Evolutionary conservation across 2,329 filamentous ascomycete species (phyloP), one percentile per base, ranked within the genome.

Genomic region (Fusarium anthophilum): DNA sequence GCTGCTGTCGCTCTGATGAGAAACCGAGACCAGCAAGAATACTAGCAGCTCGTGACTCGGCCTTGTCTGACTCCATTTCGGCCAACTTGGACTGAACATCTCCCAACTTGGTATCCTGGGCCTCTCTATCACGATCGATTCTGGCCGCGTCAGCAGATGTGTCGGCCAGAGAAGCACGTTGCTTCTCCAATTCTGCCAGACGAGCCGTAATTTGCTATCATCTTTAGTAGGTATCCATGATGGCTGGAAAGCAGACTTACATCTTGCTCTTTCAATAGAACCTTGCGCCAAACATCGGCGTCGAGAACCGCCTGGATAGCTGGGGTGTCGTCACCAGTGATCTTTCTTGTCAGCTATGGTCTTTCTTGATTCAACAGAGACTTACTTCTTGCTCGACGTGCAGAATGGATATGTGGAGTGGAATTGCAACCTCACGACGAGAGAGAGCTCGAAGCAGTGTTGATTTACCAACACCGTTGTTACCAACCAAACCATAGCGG

Each of bases 51-150:
- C 96, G 90, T 73, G 96, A 93, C 81, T 99, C 96, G 66, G 96
- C 96, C 85, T 98, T 98, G 86, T 99, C 96, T 2, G 96, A 98
- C 81, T 99, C 96, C 96, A 99, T 99, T 84, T 99, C 96, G 26
- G 95, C 91, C 68, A 99, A 88, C 83, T 99, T 99, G 67, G 88
- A 83, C 81, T 99, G 95, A 57, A 99, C 91, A 80, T 99, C 96
- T 76, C 93, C 94, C 51, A 99, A 88, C 44, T 96, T 97, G 71
- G 91, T 92, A 81, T 99, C 96, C 59, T 97, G 90, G 47, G 94
- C 94, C 83, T 98, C 96, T 72, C 95, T 92, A 78, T 98, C 94
- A 66, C 90, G 89, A 81, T 98, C 96, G 32, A 98, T 87, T 80
- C 89, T 93, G 45, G 91, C 92, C 20, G 96, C 96, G 85, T 98